Base-by-base conservation (phyloP, 108 stramenopile genomes). In the Mediolabrus comicus region DNA sequence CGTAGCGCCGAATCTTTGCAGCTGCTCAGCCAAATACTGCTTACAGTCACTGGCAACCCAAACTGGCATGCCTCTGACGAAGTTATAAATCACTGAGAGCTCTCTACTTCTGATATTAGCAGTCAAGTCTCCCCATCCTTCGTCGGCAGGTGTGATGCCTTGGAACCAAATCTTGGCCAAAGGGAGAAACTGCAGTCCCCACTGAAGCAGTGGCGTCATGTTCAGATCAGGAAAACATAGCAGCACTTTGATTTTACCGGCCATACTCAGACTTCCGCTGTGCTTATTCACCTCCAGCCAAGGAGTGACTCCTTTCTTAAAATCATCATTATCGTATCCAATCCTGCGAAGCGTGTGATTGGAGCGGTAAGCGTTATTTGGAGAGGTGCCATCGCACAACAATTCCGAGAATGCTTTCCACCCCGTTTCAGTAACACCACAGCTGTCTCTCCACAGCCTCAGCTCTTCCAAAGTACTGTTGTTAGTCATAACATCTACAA, bases 321-420 rank as follows among this genome's bases (percentile, higher is more conserved):
- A n/a, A n/a, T n/a, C n/a, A n/a, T n/a, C n/a, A n/a, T n/a, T n/a
- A n/a, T n/a, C n/a, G 38, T 39, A 11, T 2, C 13, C 13, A n/a
- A 39, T 39, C 38, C 14, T 14, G 13, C n/a, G 38, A 39, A 62
- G 60, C n/a, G 38, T 39, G 60, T 62, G 60, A 4, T 62, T 62
- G 60, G 60, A 62, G 11, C 43, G 60, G 35, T 51, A 62, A 14
- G 55, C 46, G 39, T 41, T 62, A 30, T 62, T 62, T 25, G 29
- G 39, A 62, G 24, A 29, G 52, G 60, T 16, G 12, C 39, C 0
- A 41, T 62, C 60, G 49, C 60, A 62, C 12, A 62, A 30, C 8
- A 62, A 13, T 0, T 0, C 46, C 46, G 36, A 62, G 60, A 62
- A 51, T 46, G 60, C 60, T 11, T 11, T 16, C 60, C 36, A 62